Evolutionary conservation across 768 basidiomycete genomes (phyloP), one percentile per base, ranked within the genome.

Genomic region (Lepiota brunneoincarnata): DNA sequence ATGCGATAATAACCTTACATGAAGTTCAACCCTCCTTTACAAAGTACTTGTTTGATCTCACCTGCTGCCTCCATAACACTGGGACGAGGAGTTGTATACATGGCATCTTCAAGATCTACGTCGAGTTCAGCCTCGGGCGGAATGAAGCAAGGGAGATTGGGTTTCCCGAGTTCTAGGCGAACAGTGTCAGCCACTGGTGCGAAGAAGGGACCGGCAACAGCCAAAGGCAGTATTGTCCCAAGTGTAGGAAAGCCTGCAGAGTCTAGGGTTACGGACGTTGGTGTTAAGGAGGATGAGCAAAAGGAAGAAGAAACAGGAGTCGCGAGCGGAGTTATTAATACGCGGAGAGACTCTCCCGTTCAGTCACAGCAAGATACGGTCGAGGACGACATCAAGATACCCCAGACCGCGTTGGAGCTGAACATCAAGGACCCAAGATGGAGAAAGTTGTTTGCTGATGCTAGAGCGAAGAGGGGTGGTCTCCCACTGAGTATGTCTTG

Each of bases 401-500:
- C 58, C 4, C 54, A 57, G 23, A 57, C 58, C 15, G 18, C 26
- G n/a, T 58, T 59, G 20, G 73, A 78, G 38, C 65, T 81, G 34
- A 67, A 81, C 42, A 73, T 74, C 18, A 81, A 79, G 50, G 74
- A 78, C 51, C 67, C 74, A 36, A 75, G 68, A 48, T 91, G 82
- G 73, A 70, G 67, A n/a, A 72, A 73, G 48, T 69, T 82, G 17
- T 77, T 78, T 63, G 72, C 63, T 21, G 72, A 72, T 36, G 78
- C 79, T 3, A 75, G 72, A 58, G 61, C 63, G 38, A 79, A 76
- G 62, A 87, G 83, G 79, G 86, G 81, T 0, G 57, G 79, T 50
- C 52, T 80, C 31, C 62, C 74, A 45, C 78, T 86, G 7, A 80
- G 91, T 93, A 64, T 71, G 87, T 75, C 15, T 35, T n/a, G 41